Evolutionary conservation across 345 rosid genomes (phyloP).

Genomic region (Bruguiera gymnorhiza): DNA sequence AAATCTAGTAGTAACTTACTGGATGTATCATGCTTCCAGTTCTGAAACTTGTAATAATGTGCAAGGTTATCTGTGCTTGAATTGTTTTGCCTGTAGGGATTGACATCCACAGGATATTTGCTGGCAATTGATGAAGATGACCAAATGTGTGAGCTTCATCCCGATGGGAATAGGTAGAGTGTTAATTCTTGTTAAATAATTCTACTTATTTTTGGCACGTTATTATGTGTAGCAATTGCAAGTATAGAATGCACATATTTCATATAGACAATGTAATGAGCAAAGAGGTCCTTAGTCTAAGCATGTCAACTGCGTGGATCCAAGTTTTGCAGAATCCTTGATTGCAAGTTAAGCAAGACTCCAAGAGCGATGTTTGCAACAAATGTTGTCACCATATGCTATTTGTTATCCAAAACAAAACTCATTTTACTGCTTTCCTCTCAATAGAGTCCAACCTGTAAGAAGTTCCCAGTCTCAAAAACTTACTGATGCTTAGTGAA

Average conservation of each 20-base stretch:
- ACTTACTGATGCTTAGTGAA: neutral
- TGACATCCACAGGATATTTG: constrained; percentile 78
- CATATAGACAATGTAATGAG: neutral
- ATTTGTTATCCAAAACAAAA: neutral
- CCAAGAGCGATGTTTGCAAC: neutral
- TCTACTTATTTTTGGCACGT: too few relatives aligned
- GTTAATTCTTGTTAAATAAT: neutral
- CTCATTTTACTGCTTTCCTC: too few relatives aligned
- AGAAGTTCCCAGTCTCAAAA: neutral
- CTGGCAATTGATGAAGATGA: constrained; percentile 72
- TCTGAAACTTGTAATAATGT: neutral
- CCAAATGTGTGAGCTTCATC: constrained; percentile 89
- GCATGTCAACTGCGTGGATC: neutral
- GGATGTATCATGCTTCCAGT: neutral
- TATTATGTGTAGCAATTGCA: too few relatives aligned
- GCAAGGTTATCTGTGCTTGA: neutral
- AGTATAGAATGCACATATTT: too few relatives aligned
- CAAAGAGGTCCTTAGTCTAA: neutral
- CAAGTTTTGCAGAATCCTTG: neutral
- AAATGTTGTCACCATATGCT: neutral
- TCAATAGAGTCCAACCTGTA: neutral
- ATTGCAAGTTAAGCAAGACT: constrained; percentile 1
- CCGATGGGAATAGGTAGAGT: constrained; percentile 84
- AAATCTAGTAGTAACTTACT: neutral
- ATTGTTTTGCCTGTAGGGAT: constrained; percentile 47